phyloP scores from a whole-genome alignment of 768 basidiomycete species.

The Boletus coccyginus region DNA sequence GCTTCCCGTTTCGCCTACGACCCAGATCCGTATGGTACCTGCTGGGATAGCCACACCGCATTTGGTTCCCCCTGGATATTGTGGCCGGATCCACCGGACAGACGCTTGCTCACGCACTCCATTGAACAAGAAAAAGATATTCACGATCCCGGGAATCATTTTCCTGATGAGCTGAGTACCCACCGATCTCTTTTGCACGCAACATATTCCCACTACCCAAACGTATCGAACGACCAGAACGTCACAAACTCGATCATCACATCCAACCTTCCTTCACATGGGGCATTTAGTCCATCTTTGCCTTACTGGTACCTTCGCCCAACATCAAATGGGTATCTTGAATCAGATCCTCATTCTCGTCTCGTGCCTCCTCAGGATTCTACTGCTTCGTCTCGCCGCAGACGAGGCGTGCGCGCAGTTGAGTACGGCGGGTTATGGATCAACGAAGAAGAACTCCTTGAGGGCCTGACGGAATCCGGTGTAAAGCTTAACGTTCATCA shows the following conservation, averaged over 20 bases:
- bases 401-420: neutral
- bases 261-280: neutral
- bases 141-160: no score
- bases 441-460: slow-evolving; percentile 13
- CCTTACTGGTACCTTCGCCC: neutral
- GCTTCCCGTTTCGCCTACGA: neutral
- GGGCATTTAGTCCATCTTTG: neutral
- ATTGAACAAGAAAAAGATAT: neutral
- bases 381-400: neutral
- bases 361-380: neutral
- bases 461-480: neutral
- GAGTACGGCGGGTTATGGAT: slow-evolving; percentile 7
- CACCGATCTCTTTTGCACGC: neutral
- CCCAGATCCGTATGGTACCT: no score
- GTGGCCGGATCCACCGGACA: neutral
- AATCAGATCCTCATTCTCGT: no score
- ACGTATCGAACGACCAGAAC: neutral
- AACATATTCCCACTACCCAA: neutral
- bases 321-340: neutral
- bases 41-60: neutral
- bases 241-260: neutral
- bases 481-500: slow-evolving; percentile 5
- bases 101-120: no score
- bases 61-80: neutral
- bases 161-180: neutral